These are phyloP conservation scores for Carex arenaria DNA, from an alignment of 202 grass and related monocot species.

Conservation along the genomic window DNA sequence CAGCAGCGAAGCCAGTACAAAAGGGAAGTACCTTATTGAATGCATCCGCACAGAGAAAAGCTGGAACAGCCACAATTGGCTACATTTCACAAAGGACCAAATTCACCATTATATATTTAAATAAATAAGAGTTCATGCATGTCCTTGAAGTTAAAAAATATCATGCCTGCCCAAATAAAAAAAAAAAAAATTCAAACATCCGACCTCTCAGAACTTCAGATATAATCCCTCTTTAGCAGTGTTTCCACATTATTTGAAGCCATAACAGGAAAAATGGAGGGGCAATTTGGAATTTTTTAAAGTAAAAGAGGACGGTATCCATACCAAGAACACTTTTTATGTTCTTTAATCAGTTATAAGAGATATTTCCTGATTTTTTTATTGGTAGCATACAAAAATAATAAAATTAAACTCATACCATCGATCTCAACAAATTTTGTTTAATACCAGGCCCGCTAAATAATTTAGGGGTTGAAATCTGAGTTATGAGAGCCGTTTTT, in stretches of 20 bases:
- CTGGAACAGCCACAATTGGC: constrained; percentile 93
- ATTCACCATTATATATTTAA: neutral
- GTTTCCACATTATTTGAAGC: neutral
- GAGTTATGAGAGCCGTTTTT: no score
- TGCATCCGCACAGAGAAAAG: constrained; percentile 86
- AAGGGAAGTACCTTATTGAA: constrained; percentile 93
- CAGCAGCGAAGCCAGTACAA: constrained; percentile 95
- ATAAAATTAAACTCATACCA: no score
- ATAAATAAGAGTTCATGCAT: neutral
- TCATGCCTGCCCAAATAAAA: neutral
- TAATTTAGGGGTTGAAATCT: no score
- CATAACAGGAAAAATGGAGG: neutral
- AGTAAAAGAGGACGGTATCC: neutral
- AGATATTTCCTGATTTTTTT: neutral
- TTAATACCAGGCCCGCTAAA: no score
- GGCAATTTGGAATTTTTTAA: neutral
- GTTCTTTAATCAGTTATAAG: neutral
- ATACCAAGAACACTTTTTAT: neutral
- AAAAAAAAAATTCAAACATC: neutral
- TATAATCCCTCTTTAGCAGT: neutral
- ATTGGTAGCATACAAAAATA: no score
- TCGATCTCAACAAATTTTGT: no score
- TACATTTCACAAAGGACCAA: constrained; percentile 21
- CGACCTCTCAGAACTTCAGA: neutral
- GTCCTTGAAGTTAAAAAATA: neutral